A percentile compares a stretch with the other conserved stretches of the same genome.
Conservation (phyloP, 2,329 filamentous ascomycete species). For the Geosmithia morbida region DNA sequence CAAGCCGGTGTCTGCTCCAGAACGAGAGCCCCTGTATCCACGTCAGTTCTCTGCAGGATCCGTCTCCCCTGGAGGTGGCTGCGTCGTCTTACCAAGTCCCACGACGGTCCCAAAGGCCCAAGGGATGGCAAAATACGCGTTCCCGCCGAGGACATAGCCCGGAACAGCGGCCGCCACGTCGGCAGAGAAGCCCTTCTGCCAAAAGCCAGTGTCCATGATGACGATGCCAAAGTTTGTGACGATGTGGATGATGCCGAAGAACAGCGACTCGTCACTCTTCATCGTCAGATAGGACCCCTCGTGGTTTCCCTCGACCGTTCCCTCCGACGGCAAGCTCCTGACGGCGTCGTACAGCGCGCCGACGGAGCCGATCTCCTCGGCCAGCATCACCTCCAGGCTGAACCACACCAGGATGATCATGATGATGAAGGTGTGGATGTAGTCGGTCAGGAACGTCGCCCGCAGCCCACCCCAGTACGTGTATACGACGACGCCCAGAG, state of each 20-base stretch:
- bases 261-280: constrained; percentile 49
- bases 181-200: constrained; percentile 79
- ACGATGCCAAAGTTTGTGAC: constrained; percentile 68
- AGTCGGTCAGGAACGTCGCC: constrained; percentile 2
- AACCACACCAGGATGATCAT: constrained; percentile 71
- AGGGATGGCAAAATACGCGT: constrained; percentile 79
- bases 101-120: constrained; percentile 27
- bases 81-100: neutral
- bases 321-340: neutral
- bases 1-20: constrained; percentile 1
- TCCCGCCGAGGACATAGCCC: constrained; percentile 68
- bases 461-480: constrained; percentile 37
- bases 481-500: constrained; percentile 64
- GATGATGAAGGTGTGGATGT: constrained; percentile 61
- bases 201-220: constrained; percentile 39
- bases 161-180: constrained; percentile 68
- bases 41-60: no score
- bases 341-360: constrained; percentile 52
- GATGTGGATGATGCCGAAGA: constrained; percentile 75
- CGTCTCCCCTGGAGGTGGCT: no score
- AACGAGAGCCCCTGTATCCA: neutral
- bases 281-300: constrained; percentile 65
- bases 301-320: constrained; percentile 45
- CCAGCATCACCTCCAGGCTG: constrained; percentile 62
- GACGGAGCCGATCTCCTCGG: constrained; percentile 57